These are phyloP conservation scores for Botryobasidium botryosum DNA, from an alignment of 768 basidiomycete genomes.

Conservation along the genomic window DNA sequence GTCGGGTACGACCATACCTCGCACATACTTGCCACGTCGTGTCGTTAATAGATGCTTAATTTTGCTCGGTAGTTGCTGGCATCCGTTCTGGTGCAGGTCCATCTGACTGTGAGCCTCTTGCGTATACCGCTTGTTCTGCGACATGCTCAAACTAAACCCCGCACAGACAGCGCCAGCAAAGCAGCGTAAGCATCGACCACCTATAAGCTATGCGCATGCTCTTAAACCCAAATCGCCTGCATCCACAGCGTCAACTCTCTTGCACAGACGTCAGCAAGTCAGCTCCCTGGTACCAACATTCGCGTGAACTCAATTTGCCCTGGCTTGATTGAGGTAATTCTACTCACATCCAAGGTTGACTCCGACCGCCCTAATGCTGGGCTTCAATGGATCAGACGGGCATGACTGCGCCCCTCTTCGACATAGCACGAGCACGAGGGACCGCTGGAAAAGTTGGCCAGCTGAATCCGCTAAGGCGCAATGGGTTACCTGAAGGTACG, in stretches of 20 bases:
- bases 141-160: slow-evolving; percentile 14
- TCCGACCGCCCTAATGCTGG: no score
- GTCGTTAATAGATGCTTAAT: not conserved
- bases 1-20: not conserved
- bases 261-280: slow-evolving; percentile 65
- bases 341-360: not conserved
- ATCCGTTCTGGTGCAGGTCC: slow-evolving; percentile 68
- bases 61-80: slow-evolving; percentile 56
- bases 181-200: slow-evolving; percentile 49
- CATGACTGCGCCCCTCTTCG: slow-evolving; percentile 71
- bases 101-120: slow-evolving; percentile 48
- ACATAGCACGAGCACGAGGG: slow-evolving; percentile 58
- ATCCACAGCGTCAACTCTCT: slow-evolving; percentile 69
- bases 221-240: not conserved
- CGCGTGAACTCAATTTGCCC: slow-evolving; percentile 86
- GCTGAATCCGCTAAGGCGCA: slow-evolving; percentile 68
- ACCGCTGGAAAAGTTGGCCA: slow-evolving; percentile 63
- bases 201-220: not conserved
- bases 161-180: slow-evolving; percentile 76
- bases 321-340: slow-evolving; percentile 53
- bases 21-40: not conserved
- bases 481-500: slow-evolving; percentile 64
- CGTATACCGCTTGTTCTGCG: slow-evolving; percentile 5
- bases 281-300: slow-evolving; percentile 64
- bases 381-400: slow-evolving; percentile 42